phyloP scores from a whole-genome alignment of 2,329 filamentous ascomycete genomes.

The Cladosporium oxysporum region DNA sequence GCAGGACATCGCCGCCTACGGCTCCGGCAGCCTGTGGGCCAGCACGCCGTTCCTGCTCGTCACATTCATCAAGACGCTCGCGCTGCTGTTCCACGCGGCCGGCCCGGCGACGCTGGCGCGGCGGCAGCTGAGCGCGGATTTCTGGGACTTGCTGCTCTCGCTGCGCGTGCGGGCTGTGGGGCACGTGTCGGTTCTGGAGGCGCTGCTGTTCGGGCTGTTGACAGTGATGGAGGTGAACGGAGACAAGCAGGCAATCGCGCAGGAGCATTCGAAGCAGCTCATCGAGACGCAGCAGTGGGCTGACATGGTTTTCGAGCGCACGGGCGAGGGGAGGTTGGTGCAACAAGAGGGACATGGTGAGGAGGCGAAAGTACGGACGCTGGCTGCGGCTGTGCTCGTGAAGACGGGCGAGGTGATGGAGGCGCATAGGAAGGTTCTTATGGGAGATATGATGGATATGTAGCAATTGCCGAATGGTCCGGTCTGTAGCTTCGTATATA shows the following conservation, averaged over 20 bases:
- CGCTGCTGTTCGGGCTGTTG: slow-evolving; percentile 76
- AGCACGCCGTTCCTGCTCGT: slow-evolving; percentile 74
- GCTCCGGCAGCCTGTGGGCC: slow-evolving; percentile 58
- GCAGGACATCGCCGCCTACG: slow-evolving; percentile 37
- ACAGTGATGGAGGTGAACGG: slow-evolving; percentile 80
- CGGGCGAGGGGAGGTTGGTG: slow-evolving; percentile 37
- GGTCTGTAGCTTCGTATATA: neutral
- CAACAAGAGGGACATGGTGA: slow-evolving; percentile 56
- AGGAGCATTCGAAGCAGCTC: slow-evolving; percentile 72
- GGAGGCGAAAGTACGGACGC: slow-evolving; percentile 75
- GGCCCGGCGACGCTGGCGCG: slow-evolving; percentile 77
- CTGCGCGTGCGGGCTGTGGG: slow-evolving; percentile 55
- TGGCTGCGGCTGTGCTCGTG: slow-evolving; percentile 76
- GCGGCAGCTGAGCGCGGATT: slow-evolving; percentile 77
- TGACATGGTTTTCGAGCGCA: slow-evolving; percentile 66
- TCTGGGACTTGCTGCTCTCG: slow-evolving; percentile 78
- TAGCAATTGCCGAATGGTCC: neutral
- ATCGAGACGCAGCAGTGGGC: slow-evolving; percentile 90
- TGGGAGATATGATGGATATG: slow-evolving; percentile 54
- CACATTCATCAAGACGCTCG: slow-evolving; percentile 82
- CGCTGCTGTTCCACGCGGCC: slow-evolving; percentile 77
- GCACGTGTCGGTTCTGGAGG: slow-evolving; percentile 65
- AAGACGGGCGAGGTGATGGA: slow-evolving; percentile 79
- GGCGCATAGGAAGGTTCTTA: slow-evolving; percentile 72
- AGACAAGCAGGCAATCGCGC: slow-evolving; percentile 70